Evolutionary conservation across 176 grass and related monocot species (phyloP).

Genomic region (Leersia perrieri): DNA sequence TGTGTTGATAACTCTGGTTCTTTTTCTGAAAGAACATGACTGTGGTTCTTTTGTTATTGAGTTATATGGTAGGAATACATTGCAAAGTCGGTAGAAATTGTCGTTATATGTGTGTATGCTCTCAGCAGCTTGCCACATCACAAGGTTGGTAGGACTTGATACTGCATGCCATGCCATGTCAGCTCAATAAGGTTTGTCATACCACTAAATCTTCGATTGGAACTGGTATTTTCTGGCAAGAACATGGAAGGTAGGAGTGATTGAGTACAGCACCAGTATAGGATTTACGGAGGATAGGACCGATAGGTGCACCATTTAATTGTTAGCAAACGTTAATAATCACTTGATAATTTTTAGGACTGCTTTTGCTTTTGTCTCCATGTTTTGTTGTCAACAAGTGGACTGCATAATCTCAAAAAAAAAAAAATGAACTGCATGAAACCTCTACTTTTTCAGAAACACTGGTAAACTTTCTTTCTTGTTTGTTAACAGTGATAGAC

Average conservation of each 20-base stretch:
- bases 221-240: not conserved
- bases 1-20: not conserved
- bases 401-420: too few relatives aligned
- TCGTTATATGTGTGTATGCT: conserved; percentile 6
- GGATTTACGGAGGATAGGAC: not conserved
- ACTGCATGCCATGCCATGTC: not conserved
- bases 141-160: not conserved
- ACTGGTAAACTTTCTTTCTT: not conserved
- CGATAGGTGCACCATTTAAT: too few relatives aligned
- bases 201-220: conserved; percentile 8
- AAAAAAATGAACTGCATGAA: too few relatives aligned
- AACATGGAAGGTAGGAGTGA: not conserved
- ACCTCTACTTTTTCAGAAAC: not conserved
- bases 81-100: conserved; percentile 1
- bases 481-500: not conserved
- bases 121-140: not conserved
- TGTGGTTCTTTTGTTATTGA: not conserved
- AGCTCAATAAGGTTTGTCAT: not conserved
- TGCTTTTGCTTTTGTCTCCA: not conserved
- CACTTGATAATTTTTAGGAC: too few relatives aligned
- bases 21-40: too few relatives aligned
- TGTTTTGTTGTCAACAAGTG: conserved; percentile 20
- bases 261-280: not conserved
- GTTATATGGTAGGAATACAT: not conserved
- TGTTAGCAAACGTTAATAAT: not conserved